Percentiles rank a stretch among this genome's conserved stretches.
Evolutionary conservation across 2,329 filamentous ascomycete genomes (phyloP).

Genomic region (Apiospora arundinis): DNA sequence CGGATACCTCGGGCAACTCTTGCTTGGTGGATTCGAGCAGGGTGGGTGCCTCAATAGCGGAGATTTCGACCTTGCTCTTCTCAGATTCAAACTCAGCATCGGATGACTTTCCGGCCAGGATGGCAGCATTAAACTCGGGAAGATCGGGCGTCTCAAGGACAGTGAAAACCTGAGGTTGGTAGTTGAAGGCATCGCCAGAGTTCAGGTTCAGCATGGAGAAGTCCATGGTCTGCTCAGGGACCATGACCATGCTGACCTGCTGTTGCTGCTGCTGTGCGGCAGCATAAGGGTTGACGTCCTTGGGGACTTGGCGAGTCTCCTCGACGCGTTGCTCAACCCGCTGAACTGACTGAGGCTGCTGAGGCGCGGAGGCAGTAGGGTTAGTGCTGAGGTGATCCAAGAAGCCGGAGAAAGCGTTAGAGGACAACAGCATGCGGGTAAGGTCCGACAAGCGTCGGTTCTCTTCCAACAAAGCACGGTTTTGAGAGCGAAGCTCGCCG

Average conservation of each 20-base stretch:
- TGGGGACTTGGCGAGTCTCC: slow-evolving; percentile 60
- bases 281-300: slow-evolving; percentile 70
- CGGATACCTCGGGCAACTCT: slow-evolving; percentile 38
- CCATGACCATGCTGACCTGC: slow-evolving; percentile 80
- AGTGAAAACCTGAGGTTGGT: slow-evolving; percentile 76
- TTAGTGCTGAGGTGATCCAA: slow-evolving; percentile 73
- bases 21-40: slow-evolving; percentile 38
- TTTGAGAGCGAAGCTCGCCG: slow-evolving; percentile 79
- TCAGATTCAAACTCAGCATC: slow-evolving; percentile 56
- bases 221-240: slow-evolving; percentile 80
- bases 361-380: slow-evolving; percentile 47
- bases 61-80: slow-evolving; percentile 63
- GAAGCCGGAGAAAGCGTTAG: slow-evolving; percentile 82
- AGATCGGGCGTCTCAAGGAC: slow-evolving; percentile 73
- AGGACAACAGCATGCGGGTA: slow-evolving; percentile 81
- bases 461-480: slow-evolving; percentile 82
- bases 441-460: slow-evolving; percentile 81
- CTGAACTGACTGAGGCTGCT: slow-evolving; percentile 44
- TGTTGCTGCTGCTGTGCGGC: slow-evolving; percentile 62
- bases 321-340: slow-evolving; percentile 48
- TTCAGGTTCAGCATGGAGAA: slow-evolving; percentile 73
- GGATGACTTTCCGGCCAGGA: slow-evolving; percentile 75
- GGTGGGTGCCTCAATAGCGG: slow-evolving; percentile 56
- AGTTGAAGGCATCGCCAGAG: slow-evolving; percentile 57
- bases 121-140: slow-evolving; percentile 65